Base-by-base conservation (phyloP, 2,329 filamentous ascomycete species). In the Claviceps cyperi region DNA sequence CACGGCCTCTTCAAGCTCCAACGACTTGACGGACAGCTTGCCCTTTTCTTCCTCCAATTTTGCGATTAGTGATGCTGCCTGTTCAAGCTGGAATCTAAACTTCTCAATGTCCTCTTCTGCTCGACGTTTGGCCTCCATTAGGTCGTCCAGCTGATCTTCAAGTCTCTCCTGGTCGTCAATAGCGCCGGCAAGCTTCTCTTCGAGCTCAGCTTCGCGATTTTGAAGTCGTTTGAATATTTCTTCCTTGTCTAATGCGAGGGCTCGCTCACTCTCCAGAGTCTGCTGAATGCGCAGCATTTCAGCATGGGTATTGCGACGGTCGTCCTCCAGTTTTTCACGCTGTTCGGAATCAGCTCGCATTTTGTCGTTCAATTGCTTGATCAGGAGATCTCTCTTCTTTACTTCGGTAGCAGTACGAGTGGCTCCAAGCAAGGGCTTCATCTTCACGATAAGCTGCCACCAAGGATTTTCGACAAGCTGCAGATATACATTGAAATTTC, bases 181-280 rank as follows among this genome's bases (percentile, higher is more conserved):
- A 32, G 91, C 91, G 39, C 86, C 91, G 38, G 88, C 79, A 28
- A 99, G 77, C 69, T 97, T 96, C 60, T 98, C 94, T 48, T 84
- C 86, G 4, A 99, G 76, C 63, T 98, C 91, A 11, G 81, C 77
- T 66, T 98, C 92, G n/a, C 92, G 84, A 49, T 83, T 72, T 62
- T 96, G 92, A 21, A 98, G 74, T n/a, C 94, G 81, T 63, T 91
- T 94, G 73, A 97, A 98, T 53, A 99, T 98, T 60, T 98, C 92
- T 63, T 99, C 94, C 64, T 98, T 98, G 67, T 99, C 92, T 5
- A 98, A 72, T 1, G 92, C 92, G 41, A 98, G 74, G n/a, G 91
- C 87, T 47, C 92, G 81, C 66, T 98, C 94, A 56, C 90, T 95
- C 65, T 98, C 94, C 2, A 99, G 75, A 0, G 87, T 94, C 59